Evolutionary conservation across 202 grass and related monocot genomes (phyloP).

Genomic region (Panicum virgatum): DNA sequence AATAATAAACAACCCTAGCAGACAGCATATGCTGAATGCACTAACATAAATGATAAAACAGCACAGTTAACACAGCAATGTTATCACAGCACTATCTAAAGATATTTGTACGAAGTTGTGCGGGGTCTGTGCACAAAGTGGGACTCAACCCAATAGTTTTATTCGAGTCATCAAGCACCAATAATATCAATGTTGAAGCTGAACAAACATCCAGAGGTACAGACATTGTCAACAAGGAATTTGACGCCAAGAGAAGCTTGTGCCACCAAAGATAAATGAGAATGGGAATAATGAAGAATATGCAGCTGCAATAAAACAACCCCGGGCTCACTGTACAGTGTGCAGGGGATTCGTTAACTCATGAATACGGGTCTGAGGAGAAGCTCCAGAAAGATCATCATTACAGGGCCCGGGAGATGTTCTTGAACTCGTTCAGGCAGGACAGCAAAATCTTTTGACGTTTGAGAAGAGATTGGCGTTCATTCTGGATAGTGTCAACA

Average conservation of each 20-base stretch:
- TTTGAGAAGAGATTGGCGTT: conserved; percentile 76
- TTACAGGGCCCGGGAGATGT: conserved; percentile 69
- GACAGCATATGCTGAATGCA: conserved; percentile 13
- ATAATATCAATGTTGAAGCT: conserved; percentile 3
- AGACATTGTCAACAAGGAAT: conserved; percentile 47
- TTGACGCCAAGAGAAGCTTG: conserved; percentile 39
- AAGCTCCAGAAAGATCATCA: not conserved
- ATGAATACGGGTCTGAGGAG: conserved; percentile 13
- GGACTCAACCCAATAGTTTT: conserved; percentile 1
- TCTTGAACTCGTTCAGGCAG: conserved; percentile 92
- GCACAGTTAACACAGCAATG: not conserved
- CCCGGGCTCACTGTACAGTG: not conserved
- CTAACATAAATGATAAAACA: not conserved
- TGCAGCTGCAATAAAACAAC: conserved; percentile 24
- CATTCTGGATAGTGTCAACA: conserved; percentile 70
- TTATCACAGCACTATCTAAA: not conserved
- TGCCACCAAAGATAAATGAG: not conserved
- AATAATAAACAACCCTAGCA: too few relatives aligned
- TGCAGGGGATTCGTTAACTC: conserved; percentile 21
- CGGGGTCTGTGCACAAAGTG: not conserved
- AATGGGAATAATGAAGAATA: conserved; percentile 17
- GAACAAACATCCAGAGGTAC: conserved; percentile 27
- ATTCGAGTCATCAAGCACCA: not conserved
- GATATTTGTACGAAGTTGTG: not conserved
- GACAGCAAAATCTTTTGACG: conserved; percentile 85